Evolutionary conservation across 2,329 filamentous ascomycete species (phyloP), one percentile per base, ranked within the genome.

Genomic region (Scorias spongiosa): DNA sequence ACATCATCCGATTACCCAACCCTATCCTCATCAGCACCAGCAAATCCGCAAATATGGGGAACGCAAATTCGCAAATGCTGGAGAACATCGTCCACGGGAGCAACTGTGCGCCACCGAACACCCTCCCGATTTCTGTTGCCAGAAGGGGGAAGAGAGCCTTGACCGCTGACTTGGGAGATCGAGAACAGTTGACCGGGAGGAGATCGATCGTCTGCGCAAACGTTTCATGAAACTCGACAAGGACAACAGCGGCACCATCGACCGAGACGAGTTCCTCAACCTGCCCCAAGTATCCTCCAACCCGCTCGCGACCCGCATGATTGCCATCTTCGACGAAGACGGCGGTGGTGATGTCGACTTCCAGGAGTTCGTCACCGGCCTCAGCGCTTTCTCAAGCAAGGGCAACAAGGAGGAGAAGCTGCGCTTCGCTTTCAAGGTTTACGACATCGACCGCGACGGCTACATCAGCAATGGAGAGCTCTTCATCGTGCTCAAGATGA

Each of bases 401-500:
- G 91, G 91, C 49, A 95, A 96, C 71, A 96, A 98, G 72, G 87
- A 95, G 67, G 89, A 98, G 70, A 98, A 98, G 72, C 75, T 96
- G 51, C 81, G 79, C 44, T 98, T 98, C 61, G 91, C 91, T 39
- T 98, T 98, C 77, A 94, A 95, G 66, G 91, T 98, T 48, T 98
- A 98, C 72, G 91, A 98, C 64, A 96, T 98, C 59, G 91, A 98
- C 66, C 85, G 91, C 48, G 91, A 98, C 65, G 91, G 91, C 18
- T 98, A 84, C 69, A 98, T 98, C 61, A 93, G 85, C 71, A 98
- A 98, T 66, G 91, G 91, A 57, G 91, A 98, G 71, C 76, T 98
- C 42, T 98, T 96, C 66, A 96, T 98, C 58, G 91, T 98, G 59
- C 75, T 98, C 58, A 98, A 98, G 82, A 98, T 98, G 91, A 98